A percentile compares a stretch with the other conserved stretches of the same genome.
Evolutionary conservation across 1,284 basidiomycete species (phyloP).

Genomic region (Macrocystidia cucumis): DNA sequence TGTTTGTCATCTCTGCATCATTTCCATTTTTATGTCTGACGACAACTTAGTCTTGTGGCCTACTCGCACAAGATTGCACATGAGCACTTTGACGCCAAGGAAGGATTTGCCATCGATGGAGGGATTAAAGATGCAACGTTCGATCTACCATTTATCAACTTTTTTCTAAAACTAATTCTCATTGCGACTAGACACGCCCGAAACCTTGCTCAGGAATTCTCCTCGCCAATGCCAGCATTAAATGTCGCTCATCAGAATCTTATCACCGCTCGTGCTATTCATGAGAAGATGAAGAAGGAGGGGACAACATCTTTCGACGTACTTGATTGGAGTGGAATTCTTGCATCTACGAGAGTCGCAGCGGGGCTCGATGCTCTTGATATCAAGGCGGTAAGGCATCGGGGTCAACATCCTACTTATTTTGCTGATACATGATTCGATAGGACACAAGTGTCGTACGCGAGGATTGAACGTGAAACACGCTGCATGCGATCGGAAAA

Average conservation of each 20-base stretch:
- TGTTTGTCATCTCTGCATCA: slow-evolving; percentile 26
- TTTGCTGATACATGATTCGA: not conserved
- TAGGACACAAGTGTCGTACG: slow-evolving; percentile 17
- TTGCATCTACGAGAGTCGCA: slow-evolving; percentile 61
- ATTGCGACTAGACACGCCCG: slow-evolving; percentile 53
- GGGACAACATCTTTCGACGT: slow-evolving; percentile 40
- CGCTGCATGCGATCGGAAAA: too few relatives aligned
- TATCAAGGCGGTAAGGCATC: slow-evolving; percentile 23
- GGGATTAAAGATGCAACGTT: slow-evolving; percentile 78
- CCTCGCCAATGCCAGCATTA: slow-evolving; percentile 77
- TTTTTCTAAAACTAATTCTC: slow-evolving; percentile 2
- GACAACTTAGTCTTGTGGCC: slow-evolving; percentile 34
- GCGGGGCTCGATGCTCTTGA: slow-evolving; percentile 64
- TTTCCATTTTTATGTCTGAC: slow-evolving; percentile 5
- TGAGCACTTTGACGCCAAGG: slow-evolving; percentile 69
- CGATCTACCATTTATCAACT: not conserved
- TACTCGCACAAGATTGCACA: slow-evolving; percentile 64
- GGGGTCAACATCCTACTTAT: not conserved
- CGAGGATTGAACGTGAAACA: slow-evolving; percentile 10
- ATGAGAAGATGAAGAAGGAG: slow-evolving; percentile 36
- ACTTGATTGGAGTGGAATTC: slow-evolving; percentile 68
- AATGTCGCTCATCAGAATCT: slow-evolving; percentile 76
- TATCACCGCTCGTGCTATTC: slow-evolving; percentile 69
- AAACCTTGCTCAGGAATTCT: slow-evolving; percentile 49
- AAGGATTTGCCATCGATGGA: slow-evolving; percentile 83